A percentile compares a stretch with the other conserved stretches of the same genome.
Evolutionary conservation across 2,329 filamentous ascomycete species (phyloP).

Genomic region (Alternaria metachromatica): DNA sequence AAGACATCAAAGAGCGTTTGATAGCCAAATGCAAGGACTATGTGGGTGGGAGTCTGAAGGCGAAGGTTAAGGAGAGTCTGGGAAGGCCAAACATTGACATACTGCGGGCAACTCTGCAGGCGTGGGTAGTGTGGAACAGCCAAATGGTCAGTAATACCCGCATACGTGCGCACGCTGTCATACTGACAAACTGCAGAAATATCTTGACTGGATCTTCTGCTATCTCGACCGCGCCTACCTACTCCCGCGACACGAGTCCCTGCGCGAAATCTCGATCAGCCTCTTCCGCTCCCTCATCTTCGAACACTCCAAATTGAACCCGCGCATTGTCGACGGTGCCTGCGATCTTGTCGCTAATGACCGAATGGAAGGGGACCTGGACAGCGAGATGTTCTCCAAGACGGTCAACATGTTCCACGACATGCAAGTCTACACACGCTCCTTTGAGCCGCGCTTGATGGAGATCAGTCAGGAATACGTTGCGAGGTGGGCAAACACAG

Average conservation of each 20-base stretch:
- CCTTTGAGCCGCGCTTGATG: constrained; percentile 81
- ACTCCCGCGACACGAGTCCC: constrained; percentile 74
- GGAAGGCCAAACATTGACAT: constrained; percentile 68
- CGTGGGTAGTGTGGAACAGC: constrained; percentile 80
- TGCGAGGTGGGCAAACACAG: constrained; percentile 70
- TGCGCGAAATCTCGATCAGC: constrained; percentile 80
- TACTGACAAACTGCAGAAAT: constrained; percentile 59
- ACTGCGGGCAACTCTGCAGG: constrained; percentile 64
- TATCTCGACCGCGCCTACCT: constrained; percentile 92
- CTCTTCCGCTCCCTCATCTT: constrained; percentile 74
- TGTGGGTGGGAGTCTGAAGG: constrained; percentile 62
- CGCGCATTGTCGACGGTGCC: constrained; percentile 69
- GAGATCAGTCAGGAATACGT: constrained; percentile 72
- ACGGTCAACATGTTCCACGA: constrained; percentile 83
- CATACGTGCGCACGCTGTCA: background rate
- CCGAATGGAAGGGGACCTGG: constrained; percentile 62
- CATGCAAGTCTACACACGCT: constrained; percentile 78
- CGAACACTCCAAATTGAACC: constrained; percentile 58
- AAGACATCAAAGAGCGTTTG: constrained; percentile 71
- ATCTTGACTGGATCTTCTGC: constrained; percentile 87
- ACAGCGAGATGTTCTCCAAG: constrained; percentile 72
- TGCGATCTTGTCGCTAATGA: constrained; percentile 79
- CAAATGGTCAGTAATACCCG: constrained; percentile 67
- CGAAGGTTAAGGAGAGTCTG: constrained; percentile 63
- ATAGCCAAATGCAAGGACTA: constrained; percentile 71